Conservation (phyloP, 2,329 filamentous ascomycete species). For the Parasarocladium wereldwijsianum region DNA sequence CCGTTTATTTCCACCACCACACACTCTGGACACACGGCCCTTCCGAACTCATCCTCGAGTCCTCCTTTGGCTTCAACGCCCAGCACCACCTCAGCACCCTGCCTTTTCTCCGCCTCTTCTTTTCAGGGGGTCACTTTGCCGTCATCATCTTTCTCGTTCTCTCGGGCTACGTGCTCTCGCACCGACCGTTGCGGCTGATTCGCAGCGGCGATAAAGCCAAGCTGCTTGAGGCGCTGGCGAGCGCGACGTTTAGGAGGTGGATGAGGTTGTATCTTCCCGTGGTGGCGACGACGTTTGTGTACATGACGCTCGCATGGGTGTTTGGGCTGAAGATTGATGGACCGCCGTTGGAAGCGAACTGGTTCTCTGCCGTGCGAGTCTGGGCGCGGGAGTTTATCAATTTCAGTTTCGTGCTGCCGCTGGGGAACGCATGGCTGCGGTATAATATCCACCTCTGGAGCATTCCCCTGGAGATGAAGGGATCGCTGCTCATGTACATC, state of each 20-base stretch:
- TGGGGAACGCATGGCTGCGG: constrained; percentile 32
- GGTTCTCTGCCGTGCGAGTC: constrained; percentile 33
- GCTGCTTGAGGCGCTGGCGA: constrained; percentile 28
- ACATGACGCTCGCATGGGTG: constrained; percentile 33
- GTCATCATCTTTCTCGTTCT: constrained; percentile 42
- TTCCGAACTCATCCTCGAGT: constrained; percentile 26
- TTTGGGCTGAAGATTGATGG: constrained; percentile 30
- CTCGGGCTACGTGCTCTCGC: constrained; percentile 40
- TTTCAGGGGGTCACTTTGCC: constrained; percentile 46
- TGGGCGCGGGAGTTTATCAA: constrained; percentile 46
- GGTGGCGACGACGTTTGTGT: constrained; percentile 39
- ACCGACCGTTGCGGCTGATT: constrained; percentile 32
- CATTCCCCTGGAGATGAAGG: constrained; percentile 48
- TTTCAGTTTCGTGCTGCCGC: constrained; percentile 51
- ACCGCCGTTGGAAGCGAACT: constrained; percentile 21
- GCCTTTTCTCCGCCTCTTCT: constrained; percentile 43
- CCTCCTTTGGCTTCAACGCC: constrained; percentile 34
- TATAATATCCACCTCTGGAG: constrained; percentile 48
- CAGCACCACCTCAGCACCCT: constrained; percentile 34
- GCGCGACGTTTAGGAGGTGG: constrained; percentile 33
- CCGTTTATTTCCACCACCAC: constrained; percentile 51
- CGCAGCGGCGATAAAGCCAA: constrained; percentile 25
- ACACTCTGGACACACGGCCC: constrained; percentile 39
- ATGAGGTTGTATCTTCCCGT: constrained; percentile 35
- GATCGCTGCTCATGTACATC: constrained; percentile 49